These are phyloP conservation scores for Lanmaoa pseudosensibilis DNA, from an alignment of 768 basidiomycete genomes.

Conservation along the genomic window DNA sequence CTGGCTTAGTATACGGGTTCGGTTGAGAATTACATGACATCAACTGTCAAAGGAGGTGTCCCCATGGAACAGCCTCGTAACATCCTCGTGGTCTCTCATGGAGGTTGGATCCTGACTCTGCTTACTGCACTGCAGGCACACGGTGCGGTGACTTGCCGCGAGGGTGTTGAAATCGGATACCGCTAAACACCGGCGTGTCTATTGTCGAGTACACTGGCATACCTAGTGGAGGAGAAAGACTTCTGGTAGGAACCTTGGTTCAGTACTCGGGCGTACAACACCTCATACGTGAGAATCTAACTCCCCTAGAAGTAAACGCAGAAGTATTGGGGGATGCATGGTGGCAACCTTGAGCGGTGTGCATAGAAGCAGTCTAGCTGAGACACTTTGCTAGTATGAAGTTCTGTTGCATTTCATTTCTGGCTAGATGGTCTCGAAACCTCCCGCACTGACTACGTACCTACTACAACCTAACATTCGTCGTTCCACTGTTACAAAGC, in stretches of 20 bases:
- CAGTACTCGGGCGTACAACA: conserved; percentile 56
- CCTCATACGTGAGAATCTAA: conserved; percentile 32
- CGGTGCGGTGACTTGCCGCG: conserved; percentile 36
- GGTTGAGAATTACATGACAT: neutral
- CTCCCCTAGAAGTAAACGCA: conserved; percentile 45
- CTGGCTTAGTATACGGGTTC: conserved; percentile 3
- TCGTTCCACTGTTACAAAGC: neutral
- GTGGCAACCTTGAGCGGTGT: neutral
- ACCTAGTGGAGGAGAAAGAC: conserved; percentile 13
- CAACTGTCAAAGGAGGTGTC: neutral
- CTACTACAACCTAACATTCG: neutral
- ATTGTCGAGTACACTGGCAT: conserved; percentile 49
- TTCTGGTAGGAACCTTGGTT: conserved; percentile 38
- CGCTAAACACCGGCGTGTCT: conserved; percentile 37
- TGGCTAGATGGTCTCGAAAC: neutral
- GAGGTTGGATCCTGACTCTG: conserved; percentile 51
- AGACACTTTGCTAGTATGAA: too few relatives aligned
- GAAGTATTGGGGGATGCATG: conserved; percentile 39
- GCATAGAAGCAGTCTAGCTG: neutral
- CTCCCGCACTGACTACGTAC: neutral
- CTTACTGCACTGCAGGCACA: conserved; percentile 45
- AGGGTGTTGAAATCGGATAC: conserved; percentile 22
- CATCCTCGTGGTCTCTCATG: conserved; percentile 23
- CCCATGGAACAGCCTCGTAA: neutral
- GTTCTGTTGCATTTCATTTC: neutral